Percentiles rank a stretch among this genome's conserved stretches.
Evolutionary conservation across 2,329 filamentous ascomycete species (phyloP).

Genomic region (Epichloe glyceriae): DNA sequence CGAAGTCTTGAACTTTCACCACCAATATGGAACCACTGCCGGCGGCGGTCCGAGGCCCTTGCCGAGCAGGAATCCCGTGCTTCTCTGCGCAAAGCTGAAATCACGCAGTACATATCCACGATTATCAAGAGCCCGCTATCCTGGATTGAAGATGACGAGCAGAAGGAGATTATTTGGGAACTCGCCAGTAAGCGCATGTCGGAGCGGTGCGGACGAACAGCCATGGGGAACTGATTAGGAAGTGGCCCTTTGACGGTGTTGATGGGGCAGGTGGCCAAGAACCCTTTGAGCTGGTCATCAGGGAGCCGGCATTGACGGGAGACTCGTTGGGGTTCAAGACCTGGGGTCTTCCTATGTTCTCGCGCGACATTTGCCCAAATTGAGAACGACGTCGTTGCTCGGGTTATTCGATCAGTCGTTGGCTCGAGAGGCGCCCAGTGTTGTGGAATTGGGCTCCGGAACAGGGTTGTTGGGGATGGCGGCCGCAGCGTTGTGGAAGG

Average conservation of each 20-base stretch:
- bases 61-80: slow-evolving; percentile 28
- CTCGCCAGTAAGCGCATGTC: slow-evolving; percentile 67
- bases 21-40: slow-evolving; percentile 48
- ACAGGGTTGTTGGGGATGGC: slow-evolving; percentile 85
- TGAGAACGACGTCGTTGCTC: slow-evolving; percentile 31
- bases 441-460: slow-evolving; percentile 76
- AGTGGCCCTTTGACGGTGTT: slow-evolving; percentile 34
- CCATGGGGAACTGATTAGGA: slow-evolving; percentile 43
- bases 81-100: slow-evolving; percentile 31
- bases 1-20: slow-evolving; percentile 52
- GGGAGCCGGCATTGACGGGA: slow-evolving; percentile 77
- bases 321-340: slow-evolving; percentile 90
- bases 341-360: slow-evolving; percentile 84
- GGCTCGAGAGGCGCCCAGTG: slow-evolving; percentile 18
- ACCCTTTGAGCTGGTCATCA: slow-evolving; percentile 53
- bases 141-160: slow-evolving; percentile 56
- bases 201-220: slow-evolving; percentile 66
- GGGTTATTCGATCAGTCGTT: slow-evolving; percentile 28
- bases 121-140: slow-evolving; percentile 53
- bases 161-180: slow-evolving; percentile 61
- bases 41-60: slow-evolving; percentile 27
- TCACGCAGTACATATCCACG: slow-evolving; percentile 53
- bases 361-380: slow-evolving; percentile 51
- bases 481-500: slow-evolving; percentile 58
- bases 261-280: slow-evolving; percentile 16